Base-by-base conservation (phyloP, 1,139 yeast genomes). In the Candida smagusa region DNA sequence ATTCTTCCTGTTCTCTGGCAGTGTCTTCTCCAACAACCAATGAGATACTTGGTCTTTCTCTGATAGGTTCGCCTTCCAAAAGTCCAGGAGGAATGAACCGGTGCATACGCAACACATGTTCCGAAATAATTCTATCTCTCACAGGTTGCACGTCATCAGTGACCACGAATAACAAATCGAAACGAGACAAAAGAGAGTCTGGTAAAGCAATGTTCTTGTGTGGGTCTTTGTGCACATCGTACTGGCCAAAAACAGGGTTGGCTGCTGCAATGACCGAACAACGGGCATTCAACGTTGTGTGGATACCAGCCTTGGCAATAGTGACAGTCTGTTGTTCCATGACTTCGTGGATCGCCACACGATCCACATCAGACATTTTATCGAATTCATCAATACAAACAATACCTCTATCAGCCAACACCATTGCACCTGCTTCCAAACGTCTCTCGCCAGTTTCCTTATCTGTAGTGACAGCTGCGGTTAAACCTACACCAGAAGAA, bases 271-370 rank as follows among this genome's bases (percentile, higher is more conserved):
- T 79, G 13, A 92, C 98, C 29, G 96, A 85, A 68, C 98, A 92
- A 53, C 99, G 79, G 11, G 99, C 98, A 60, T 92, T 92, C 52
- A 92, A 74, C 5, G 97, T 84, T 1, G 98, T 90, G 58, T 92
- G 97, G 50, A 92, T 92, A 50, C 99, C 99, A 1, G 98, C 98
- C 61, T 92, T 94, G 35, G 98, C 96, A 58, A 92, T 90, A 1
- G 98, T 92, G 23, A 92, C 97, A 0, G 99, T 92, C 61, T 94
- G 99, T 65, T 92, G 98, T 68, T 92, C 98, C 98, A 92, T 94
- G 36, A 92, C 98, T 75, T 92, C 99, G 65, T 92, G 99, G 54
- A 92, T 92, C 1, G 98, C 97, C 37, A 92, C 98, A 61, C 98
- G 78, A 65, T 92, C 99, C 23, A 82, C 78, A 59, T 94, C 98